Evolutionary conservation across 805 yeast species (phyloP).

Genomic region (Metschnikowia arizonensis): DNA sequence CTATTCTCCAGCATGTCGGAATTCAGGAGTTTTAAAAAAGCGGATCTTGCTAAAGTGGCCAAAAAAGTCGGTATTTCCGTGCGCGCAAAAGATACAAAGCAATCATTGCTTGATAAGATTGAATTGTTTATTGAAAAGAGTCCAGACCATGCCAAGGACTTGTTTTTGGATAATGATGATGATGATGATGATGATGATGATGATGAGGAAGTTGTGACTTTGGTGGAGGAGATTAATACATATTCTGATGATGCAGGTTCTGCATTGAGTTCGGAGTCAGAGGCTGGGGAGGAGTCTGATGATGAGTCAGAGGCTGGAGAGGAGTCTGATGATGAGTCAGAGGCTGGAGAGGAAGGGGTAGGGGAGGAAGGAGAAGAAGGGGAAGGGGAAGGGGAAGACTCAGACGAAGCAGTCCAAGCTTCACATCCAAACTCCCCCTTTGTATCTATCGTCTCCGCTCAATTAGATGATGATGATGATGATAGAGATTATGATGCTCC

Average conservation of each 20-base stretch:
- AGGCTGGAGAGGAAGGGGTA: too few relatives aligned
- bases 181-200: slow-evolving; percentile 20
- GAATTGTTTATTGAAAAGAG: slow-evolving; percentile 25
- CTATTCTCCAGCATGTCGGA: slow-evolving; percentile 29
- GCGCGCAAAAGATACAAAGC: slow-evolving; percentile 40
- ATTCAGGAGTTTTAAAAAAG: slow-evolving; percentile 34
- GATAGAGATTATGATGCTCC: slow-evolving; percentile 36
- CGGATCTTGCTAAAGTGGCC: slow-evolving; percentile 36
- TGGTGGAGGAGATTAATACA: slow-evolving; percentile 30
- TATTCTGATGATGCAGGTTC: slow-evolving; percentile 14
- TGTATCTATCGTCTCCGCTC: slow-evolving; percentile 21
- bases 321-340: too few relatives aligned
- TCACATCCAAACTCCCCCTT: too few relatives aligned
- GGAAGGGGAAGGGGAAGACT: too few relatives aligned
- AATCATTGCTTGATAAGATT: slow-evolving; percentile 37
- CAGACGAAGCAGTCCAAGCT: too few relatives aligned
- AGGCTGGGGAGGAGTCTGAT: too few relatives aligned
- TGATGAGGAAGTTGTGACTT: slow-evolving; percentile 33
- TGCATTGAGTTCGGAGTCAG: not conserved
- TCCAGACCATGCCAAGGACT: slow-evolving; percentile 24
- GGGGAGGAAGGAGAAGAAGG: too few relatives aligned
- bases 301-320: too few relatives aligned
- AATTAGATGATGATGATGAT: slow-evolving; percentile 30
- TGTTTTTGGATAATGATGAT: slow-evolving; percentile 20
- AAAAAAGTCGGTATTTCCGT: slow-evolving; percentile 33